Evolutionary conservation across 2,329 filamentous ascomycete genomes (phyloP).

Genomic region (Triangularia verruculosa): DNA sequence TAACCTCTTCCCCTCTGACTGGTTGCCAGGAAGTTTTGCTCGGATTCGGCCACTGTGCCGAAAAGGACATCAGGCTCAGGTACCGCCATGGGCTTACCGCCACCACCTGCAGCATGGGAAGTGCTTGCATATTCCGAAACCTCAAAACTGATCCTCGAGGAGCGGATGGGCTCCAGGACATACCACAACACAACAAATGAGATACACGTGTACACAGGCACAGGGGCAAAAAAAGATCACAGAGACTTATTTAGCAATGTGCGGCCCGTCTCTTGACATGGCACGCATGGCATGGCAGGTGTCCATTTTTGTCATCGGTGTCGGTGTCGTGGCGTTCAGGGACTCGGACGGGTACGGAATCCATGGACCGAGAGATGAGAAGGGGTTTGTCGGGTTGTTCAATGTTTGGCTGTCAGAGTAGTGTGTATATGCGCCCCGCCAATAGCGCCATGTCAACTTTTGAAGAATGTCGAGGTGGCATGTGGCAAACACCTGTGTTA

Average conservation of each 20-base stretch:
- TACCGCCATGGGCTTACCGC: background rate
- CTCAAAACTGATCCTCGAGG: background rate
- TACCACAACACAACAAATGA: background rate
- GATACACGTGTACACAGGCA: background rate
- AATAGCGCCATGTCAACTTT: background rate
- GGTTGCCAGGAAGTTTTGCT: background rate
- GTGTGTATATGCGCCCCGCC: background rate
- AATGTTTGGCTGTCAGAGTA: background rate
- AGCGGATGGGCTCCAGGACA: background rate
- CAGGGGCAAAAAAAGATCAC: background rate
- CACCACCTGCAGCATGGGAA: background rate
- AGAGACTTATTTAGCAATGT: background rate
- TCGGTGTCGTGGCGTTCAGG: background rate
- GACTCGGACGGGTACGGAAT: background rate
- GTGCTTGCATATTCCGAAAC: background rate
- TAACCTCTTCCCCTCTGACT: background rate
- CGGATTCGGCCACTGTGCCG: background rate
- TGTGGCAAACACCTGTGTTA: constrained; percentile 11
- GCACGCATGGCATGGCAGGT: background rate
- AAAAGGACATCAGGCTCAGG: background rate
- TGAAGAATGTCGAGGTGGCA: constrained; percentile 5
- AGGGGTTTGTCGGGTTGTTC: constrained; percentile 1
- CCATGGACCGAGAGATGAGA: background rate
- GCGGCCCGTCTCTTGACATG: background rate
- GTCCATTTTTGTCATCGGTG: background rate